phyloP scores from a whole-genome alignment of 164 flowering plant genomes.

The Dillenia suffruticosa region DNA sequence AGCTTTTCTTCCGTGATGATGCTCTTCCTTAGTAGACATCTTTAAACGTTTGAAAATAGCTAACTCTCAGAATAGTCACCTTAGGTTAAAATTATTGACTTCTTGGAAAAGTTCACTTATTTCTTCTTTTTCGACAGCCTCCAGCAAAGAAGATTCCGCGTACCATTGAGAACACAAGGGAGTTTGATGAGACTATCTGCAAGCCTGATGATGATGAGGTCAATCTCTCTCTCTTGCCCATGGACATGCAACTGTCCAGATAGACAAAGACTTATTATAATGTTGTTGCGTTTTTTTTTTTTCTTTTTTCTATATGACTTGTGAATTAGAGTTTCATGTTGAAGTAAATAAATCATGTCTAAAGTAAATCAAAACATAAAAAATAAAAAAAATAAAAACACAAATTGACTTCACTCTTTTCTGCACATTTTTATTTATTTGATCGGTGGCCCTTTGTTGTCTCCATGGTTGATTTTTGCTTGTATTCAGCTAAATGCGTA shows the following conservation, averaged over 20 bases:
- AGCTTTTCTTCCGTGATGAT: no score
- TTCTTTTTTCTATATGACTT: neutral
- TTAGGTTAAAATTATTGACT: no score
- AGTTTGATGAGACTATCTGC: slow-evolving; percentile 85
- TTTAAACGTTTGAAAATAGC: neutral
- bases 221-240: neutral
- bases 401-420: no score
- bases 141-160: slow-evolving; percentile 56
- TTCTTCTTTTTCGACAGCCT: slow-evolving; percentile 34
- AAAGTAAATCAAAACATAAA: no score
- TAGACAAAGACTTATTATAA: no score
- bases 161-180: slow-evolving; percentile 91
- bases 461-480: no score
- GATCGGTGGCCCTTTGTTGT: no score
- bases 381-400: no score
- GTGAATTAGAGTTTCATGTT: neutral
- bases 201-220: slow-evolving; percentile 94
- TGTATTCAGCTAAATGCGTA: neutral
- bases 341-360: no score
- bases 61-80: no score
- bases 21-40: neutral
- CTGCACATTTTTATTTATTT: no score
- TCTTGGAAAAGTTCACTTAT: neutral
- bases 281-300: neutral
- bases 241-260: no score